Evolutionary conservation across 139 green algal genomes (phyloP).

Genomic region (Ettlia oleoabundans): DNA sequence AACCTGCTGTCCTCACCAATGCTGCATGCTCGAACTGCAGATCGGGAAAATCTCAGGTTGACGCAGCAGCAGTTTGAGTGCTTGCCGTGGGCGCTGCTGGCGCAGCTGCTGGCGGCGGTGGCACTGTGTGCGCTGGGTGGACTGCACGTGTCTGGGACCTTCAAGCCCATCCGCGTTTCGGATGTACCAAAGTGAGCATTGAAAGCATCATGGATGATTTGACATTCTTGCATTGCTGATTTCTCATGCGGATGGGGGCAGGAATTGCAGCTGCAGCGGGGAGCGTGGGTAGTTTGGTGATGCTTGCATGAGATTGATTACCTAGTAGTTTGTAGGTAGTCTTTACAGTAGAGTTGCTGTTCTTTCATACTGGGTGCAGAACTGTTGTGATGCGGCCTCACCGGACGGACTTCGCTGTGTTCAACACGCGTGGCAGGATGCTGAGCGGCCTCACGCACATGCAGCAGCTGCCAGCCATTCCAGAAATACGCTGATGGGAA

Average conservation of each 20-base stretch:
- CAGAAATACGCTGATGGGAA: neutral
- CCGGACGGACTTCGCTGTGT: slow-evolving; percentile 6
- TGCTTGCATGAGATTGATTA: neutral
- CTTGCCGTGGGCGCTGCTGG: slow-evolving; percentile 23
- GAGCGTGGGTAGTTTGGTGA: neutral
- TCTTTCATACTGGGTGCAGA: neutral
- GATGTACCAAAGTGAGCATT: slow-evolving; percentile 22
- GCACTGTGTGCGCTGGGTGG: slow-evolving; percentile 16
- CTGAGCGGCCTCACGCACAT: slow-evolving; percentile 18
- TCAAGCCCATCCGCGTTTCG: slow-evolving; percentile 29
- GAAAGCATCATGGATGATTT: neutral
- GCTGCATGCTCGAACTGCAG: neutral
- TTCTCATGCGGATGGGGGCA: too few species aligned
- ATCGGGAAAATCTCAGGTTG: slow-evolving; percentile 26
- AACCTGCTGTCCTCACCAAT: neutral
- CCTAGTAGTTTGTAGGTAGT: neutral
- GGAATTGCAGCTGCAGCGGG: neutral
- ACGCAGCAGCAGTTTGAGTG: slow-evolving; percentile 39
- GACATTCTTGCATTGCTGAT: neutral
- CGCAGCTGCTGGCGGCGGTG: slow-evolving; percentile 13
- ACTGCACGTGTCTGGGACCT: slow-evolving; percentile 14
- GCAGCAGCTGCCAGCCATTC: neutral
- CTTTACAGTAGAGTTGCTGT: neutral
- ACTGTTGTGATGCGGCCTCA: slow-evolving; percentile 18
- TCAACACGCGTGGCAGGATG: slow-evolving; percentile 34